Percentiles rank a stretch among this genome's conserved stretches.
Evolutionary conservation across 2,329 filamentous ascomycete species (phyloP).

Genomic region (Fusarium fujikuroi): DNA sequence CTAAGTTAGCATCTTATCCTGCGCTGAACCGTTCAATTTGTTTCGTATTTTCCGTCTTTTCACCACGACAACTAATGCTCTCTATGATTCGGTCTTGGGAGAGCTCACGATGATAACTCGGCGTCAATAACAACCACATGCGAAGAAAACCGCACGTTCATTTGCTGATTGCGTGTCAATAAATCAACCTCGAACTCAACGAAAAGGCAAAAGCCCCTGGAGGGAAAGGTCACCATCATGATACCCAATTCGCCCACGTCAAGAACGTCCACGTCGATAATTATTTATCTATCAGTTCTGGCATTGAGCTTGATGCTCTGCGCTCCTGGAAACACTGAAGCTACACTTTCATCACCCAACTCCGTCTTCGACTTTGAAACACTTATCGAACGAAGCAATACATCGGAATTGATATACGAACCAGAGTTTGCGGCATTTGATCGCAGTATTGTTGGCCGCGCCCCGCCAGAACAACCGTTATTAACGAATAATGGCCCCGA

Average conservation of each 20-base stretch:
- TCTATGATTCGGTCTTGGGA: not conserved
- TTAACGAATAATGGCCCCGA: constrained; percentile 73
- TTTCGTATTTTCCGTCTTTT: constrained; percentile 12
- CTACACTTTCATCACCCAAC: constrained; percentile 58
- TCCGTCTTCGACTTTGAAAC: constrained; percentile 24
- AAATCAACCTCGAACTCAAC: constrained; percentile 10
- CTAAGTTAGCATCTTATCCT: constrained; percentile 11
- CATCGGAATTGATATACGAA: constrained; percentile 60
- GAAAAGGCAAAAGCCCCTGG: constrained; percentile 48
- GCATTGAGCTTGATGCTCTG: constrained; percentile 69
- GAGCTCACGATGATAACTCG: constrained; percentile 32
- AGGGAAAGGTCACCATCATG: constrained; percentile 60
- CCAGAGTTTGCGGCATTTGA: constrained; percentile 71
- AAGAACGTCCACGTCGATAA: constrained; percentile 74
- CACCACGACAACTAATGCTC: not conserved
- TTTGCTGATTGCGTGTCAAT: constrained; percentile 20
- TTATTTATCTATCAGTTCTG: constrained; percentile 66
- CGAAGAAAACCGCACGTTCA: constrained; percentile 18
- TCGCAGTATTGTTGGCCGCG: constrained; percentile 71
- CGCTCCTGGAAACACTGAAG: constrained; percentile 69
- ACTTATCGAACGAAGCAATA: constrained; percentile 16
- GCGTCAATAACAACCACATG: constrained; percentile 29
- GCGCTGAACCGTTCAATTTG: constrained; percentile 12
- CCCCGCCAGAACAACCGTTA: constrained; percentile 60
- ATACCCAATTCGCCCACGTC: constrained; percentile 76